These are phyloP conservation scores for Boletus eberwhitei DNA, from an alignment of 768 basidiomycete species.

Conservation along the genomic window DNA sequence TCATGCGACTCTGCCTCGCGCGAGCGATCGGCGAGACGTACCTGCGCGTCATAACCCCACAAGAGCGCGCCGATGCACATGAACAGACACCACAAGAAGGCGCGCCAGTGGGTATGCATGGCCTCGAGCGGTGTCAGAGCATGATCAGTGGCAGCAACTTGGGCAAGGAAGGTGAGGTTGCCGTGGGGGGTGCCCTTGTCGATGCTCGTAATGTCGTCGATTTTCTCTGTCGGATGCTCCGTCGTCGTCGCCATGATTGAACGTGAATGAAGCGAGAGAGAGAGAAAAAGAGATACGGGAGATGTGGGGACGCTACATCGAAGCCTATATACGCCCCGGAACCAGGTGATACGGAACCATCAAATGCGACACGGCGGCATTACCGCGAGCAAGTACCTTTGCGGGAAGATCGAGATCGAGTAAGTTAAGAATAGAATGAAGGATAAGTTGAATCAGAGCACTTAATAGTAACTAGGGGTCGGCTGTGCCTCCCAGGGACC, in stretches of 20 bases:
- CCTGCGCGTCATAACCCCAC: constrained; percentile 27
- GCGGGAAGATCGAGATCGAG: no score
- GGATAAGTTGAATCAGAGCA: no score
- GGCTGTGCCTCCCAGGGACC: no score
- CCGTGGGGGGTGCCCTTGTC: constrained; percentile 5
- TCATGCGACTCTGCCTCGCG: not conserved
- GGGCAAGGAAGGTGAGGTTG: constrained; percentile 21
- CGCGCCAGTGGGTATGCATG: constrained; percentile 25
- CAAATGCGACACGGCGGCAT: no score
- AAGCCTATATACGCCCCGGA: not conserved
- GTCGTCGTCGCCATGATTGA: constrained; percentile 2
- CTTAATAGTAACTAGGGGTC: no score
- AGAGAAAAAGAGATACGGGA: not conserved
- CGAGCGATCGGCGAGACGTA: constrained; percentile 1
- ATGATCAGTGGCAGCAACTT: constrained; percentile 21
- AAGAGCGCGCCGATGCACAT: constrained; percentile 24
- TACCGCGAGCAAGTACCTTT: no score
- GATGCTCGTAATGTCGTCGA: constrained; percentile 2
- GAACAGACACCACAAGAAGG: constrained; percentile 24
- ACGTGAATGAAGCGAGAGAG: not conserved
- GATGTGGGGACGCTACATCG: not conserved
- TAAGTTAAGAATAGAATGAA: no score
- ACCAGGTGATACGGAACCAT: not conserved
- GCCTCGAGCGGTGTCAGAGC: constrained; percentile 19
- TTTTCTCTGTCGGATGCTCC: constrained; percentile 6